These are phyloP conservation scores for Puccinia triticina DNA, from an alignment of 1,284 basidiomycete genomes.

Conservation along the genomic window DNA sequence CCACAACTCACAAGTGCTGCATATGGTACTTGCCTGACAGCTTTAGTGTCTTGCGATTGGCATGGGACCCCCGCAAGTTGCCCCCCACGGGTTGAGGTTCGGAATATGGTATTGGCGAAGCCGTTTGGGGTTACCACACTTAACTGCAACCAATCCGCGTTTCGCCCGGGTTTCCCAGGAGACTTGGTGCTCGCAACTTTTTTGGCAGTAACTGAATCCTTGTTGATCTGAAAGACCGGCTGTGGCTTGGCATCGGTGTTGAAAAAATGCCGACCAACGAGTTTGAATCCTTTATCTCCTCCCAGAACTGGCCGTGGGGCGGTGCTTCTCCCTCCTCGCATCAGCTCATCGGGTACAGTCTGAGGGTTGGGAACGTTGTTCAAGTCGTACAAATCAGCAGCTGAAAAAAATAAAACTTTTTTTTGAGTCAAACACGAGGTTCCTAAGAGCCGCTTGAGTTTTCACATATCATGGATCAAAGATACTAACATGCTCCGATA, in stretches of 20 bases:
- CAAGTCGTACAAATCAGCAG: slow-evolving; percentile 1
- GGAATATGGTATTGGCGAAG: slow-evolving; percentile 20
- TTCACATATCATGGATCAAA: too few relatives aligned
- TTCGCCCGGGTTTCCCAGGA: slow-evolving; percentile 11
- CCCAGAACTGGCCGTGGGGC: neutral
- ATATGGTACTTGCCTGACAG: neutral
- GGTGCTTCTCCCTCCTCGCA: slow-evolving; percentile 4
- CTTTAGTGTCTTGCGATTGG: neutral
- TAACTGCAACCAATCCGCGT: slow-evolving; percentile 27
- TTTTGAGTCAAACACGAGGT: too few relatives aligned
- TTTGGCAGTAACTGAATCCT: neutral
- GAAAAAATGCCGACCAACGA: slow-evolving; percentile 8
- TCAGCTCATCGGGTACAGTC: neutral
- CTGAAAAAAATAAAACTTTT: too few relatives aligned
- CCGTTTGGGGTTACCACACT: neutral
- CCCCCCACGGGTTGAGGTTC: slow-evolving; percentile 19
- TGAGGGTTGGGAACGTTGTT: neutral
- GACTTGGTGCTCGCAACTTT: neutral
- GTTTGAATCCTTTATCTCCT: neutral
- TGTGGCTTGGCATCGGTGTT: neutral
- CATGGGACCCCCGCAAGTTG: neutral
- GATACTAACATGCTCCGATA: slow-evolving; percentile 16
- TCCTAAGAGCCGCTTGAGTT: too few relatives aligned
- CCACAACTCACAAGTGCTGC: slow-evolving; percentile 14
- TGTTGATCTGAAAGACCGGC: neutral